Base-by-base conservation (phyloP, 495 filamentous ascomycete genomes). In the Aspergillus sclerotioniger region DNA sequence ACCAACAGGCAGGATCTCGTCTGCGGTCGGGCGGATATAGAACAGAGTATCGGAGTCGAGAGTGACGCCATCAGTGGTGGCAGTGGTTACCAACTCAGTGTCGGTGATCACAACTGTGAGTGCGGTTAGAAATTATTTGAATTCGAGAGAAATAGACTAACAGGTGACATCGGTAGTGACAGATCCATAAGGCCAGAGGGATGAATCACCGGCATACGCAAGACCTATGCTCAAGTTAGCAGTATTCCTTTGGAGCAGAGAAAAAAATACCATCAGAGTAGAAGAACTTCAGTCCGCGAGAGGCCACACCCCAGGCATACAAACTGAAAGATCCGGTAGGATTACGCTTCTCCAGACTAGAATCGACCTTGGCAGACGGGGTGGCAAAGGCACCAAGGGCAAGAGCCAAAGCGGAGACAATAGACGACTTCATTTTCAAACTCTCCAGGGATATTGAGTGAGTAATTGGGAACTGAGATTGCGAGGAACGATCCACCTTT, bases 121-220 rank as follows among this genome's bases (percentile, higher is more conserved):
- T 15, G 25, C 17, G 4, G 47, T 32, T 31, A 32, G 46, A n/a
- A n/a, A n/a, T n/a, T n/a, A n/a, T n/a, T n/a, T n/a, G n/a, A n/a
- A n/a, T n/a, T n/a, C n/a, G n/a, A n/a, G n/a, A n/a, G n/a, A n/a
- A n/a, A 21, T 17, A 16, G 8, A 16, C 15, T 16, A 16, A 50
- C 47, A 50, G 12, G 25, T 32, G 6, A 50, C 47, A 13, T 50
- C 47, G 25, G 47, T 50, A 25, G 47, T 50, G 4, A 50, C 25
- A 16, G 47, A 50, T 13, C 47, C 47, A 16, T 50, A 50, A 31
- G 47, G 47, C 47, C 47, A 50, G 20, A 16, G 5, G 47, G 47
- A 31, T 7, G 47, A 50, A 16, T 50, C 47, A 31, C 47, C 47
- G 47, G 47, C 47, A 16, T 50, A 50, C 4, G 47, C 47, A 15